Evolutionary conservation across 768 basidiomycete genomes (phyloP).

Genomic region (Naganishia friedmannii): DNA sequence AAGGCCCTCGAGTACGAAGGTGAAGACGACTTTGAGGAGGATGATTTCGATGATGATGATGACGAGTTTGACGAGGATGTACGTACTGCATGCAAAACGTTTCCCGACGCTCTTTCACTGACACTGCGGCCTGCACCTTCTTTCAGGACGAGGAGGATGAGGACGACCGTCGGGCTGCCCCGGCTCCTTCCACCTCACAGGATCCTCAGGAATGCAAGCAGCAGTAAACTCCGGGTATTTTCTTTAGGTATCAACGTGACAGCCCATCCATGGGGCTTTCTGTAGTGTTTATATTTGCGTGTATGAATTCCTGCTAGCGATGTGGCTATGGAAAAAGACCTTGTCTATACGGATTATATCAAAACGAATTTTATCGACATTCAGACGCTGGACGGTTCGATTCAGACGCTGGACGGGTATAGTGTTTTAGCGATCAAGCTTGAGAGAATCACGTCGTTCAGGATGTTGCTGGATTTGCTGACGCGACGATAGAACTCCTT

Average conservation of each 20-base stretch:
- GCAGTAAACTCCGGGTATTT: constrained; percentile 58
- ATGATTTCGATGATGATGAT: constrained; percentile 53
- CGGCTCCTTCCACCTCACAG: constrained; percentile 39
- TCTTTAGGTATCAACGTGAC: neutral
- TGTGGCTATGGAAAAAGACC: neutral
- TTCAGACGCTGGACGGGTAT: no score
- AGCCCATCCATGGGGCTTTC: neutral
- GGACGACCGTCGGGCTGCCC: constrained; percentile 29
- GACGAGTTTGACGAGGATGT: constrained; percentile 61
- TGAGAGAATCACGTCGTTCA: no score
- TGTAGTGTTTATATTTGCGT: neutral
- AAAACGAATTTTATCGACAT: neutral
- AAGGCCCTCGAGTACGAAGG: constrained; percentile 80
- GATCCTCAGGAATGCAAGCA: constrained; percentile 90
- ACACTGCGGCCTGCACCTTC: constrained; percentile 50
- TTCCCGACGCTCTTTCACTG: constrained; percentile 32
- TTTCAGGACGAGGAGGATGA: constrained; percentile 39
- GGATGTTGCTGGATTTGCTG: no score
- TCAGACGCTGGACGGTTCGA: no score
- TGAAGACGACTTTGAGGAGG: constrained; percentile 43
- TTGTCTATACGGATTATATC: constrained; percentile 4
- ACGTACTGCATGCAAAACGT: constrained; percentile 39
- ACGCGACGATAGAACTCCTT: no score
- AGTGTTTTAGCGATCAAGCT: no score
- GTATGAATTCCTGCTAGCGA: neutral